Evolutionary conservation across 805 yeast species (phyloP), one percentile per base, ranked within the genome.

Genomic region (Spathaspora passalidarum): DNA sequence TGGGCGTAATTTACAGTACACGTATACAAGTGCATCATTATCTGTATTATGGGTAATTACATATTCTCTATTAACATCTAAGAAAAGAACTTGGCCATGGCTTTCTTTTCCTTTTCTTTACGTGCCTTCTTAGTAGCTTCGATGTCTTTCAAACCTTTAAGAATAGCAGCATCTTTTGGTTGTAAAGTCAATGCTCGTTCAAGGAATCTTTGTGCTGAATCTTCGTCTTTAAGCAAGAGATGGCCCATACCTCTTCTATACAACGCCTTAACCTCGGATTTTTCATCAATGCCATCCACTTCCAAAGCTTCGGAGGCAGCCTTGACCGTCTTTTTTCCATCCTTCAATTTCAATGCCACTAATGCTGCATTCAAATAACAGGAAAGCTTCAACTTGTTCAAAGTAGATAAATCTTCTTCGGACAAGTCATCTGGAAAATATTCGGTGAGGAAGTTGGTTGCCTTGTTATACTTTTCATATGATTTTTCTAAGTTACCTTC

Each of bases 201-300:
- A 47, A 90, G 76, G 49, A 84, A 85, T 10, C 62, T 66, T 42
- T 84, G 68, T 0, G 96, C 96, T 47, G 72, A 77, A 23, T 84
- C 92, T 44, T 81, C 84, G 58, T 87, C 83, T 58, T 84, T 84
- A 18, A 75, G 68, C 7, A 77, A 65, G 49, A 80, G 65, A 56
- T 81, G 76, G 1, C 94, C 96, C 59, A 78, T 69, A 32, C 95
- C 97, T 63, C 92, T 82, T 63, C 98, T 83, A 72, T 83, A 91
- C 38, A 80, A 69, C 0, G 97, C 97, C 71, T 91, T 91, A 14
- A 96, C 88, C 61, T 78, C 79, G 18, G 89, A 81, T 50, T 82
- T 78, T 35, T 79, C 85, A 45, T 80, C 87, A 4, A 82, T 68
- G 2, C 64, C 66, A 32, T 79, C 84, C 20, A 75, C 77, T 43